Evolutionary conservation across 495 filamentous ascomycete genomes (phyloP).

Genomic region (Neurospora discreta): DNA sequence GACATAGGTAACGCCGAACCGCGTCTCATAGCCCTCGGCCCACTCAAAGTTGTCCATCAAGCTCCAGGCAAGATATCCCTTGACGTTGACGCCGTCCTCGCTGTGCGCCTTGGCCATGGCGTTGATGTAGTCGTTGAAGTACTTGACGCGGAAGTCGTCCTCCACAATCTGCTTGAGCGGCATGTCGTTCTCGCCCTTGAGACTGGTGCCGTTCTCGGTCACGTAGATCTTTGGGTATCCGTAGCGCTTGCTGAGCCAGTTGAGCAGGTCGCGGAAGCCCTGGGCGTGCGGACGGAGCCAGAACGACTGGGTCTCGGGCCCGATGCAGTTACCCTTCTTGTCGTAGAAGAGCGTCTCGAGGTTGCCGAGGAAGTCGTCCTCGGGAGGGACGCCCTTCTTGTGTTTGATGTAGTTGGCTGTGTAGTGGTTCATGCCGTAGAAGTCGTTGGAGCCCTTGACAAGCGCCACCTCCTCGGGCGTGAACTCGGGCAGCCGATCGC

Average conservation of each 20-base stretch:
- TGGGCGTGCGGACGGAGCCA: slow-evolving; percentile 62
- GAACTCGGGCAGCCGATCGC: slow-evolving; percentile 55
- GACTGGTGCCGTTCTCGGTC: slow-evolving; percentile 70
- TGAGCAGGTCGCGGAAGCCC: slow-evolving; percentile 65
- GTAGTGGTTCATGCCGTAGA: slow-evolving; percentile 82
- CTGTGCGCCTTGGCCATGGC: slow-evolving; percentile 57
- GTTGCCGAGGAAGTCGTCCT: slow-evolving; percentile 61
- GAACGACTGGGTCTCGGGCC: slow-evolving; percentile 62
- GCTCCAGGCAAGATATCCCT: slow-evolving; percentile 60
- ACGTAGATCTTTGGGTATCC: slow-evolving; percentile 64
- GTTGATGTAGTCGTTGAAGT: slow-evolving; percentile 61
- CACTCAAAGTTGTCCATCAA: slow-evolving; percentile 65
- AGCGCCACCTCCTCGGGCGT: slow-evolving; percentile 53
- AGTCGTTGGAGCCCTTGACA: slow-evolving; percentile 66
- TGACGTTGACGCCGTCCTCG: slow-evolving; percentile 59
- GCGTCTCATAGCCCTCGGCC: slow-evolving; percentile 76
- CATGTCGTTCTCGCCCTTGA: slow-evolving; percentile 70
- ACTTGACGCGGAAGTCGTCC: slow-evolving; percentile 64
- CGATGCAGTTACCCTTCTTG: slow-evolving; percentile 58
- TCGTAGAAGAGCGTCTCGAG: slow-evolving; percentile 55
- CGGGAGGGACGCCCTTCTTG: slow-evolving; percentile 43
- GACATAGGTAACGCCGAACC: slow-evolving; percentile 69
- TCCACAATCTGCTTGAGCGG: slow-evolving; percentile 54
- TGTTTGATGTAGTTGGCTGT: slow-evolving; percentile 73
- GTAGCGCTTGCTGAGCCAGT: slow-evolving; percentile 71